Percentiles rank a stretch among this genome's conserved stretches.
phyloP scores from a whole-genome alignment of 345 rosid species.

The Pistacia vera region DNA sequence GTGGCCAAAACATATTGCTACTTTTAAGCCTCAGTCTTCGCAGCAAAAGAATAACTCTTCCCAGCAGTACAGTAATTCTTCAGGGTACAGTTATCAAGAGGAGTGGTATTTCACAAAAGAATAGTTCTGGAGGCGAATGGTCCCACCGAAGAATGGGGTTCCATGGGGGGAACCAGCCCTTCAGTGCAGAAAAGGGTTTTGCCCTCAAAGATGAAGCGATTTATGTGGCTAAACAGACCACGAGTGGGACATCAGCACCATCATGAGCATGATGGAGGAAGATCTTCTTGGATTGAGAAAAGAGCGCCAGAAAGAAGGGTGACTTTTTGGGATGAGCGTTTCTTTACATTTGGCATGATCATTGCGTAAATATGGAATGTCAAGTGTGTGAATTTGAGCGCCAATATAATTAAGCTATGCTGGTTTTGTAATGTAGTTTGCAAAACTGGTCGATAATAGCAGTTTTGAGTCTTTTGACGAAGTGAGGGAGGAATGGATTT shows the following conservation, averaged over 20 bases:
- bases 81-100: constrained; percentile 53
- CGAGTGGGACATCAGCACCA: constrained; percentile 35
- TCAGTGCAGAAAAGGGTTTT: constrained; percentile 62
- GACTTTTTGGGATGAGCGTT: background rate
- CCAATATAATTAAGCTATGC: background rate
- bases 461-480: background rate
- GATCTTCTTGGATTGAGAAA: background rate
- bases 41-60: constrained; percentile 53
- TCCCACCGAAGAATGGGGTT: constrained; percentile 66
- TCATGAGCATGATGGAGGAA: constrained; percentile 11
- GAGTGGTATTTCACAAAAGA: constrained; percentile 44
- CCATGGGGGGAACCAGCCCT: constrained; percentile 73
- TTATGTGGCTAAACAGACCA: constrained; percentile 90
- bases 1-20: constrained; percentile 33
- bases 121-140: constrained; percentile 47
- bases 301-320: background rate
- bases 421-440: constrained; percentile 1
- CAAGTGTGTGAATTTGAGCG: background rate
- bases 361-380: background rate
- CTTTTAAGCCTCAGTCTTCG: constrained; percentile 42
- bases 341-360: background rate
- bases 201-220: constrained; percentile 80
- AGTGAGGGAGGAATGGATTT: background rate
- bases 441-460: constrained; percentile 7
- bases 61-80: constrained; percentile 49